phyloP scores from a whole-genome alignment of 2,329 filamentous ascomycete genomes.

The Colletotrichum sp. region DNA sequence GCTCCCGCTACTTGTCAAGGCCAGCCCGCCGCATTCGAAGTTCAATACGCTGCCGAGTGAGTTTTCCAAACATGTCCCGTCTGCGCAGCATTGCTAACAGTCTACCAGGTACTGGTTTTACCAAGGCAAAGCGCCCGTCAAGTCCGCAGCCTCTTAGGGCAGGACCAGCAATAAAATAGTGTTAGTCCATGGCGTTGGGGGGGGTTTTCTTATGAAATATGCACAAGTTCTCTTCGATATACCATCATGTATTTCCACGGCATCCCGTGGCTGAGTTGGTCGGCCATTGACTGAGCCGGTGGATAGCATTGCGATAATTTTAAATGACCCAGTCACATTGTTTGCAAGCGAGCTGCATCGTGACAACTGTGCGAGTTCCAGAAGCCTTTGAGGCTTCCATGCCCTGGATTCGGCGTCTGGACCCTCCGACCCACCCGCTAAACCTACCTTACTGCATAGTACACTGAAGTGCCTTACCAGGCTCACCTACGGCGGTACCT shows the following conservation, averaged over 20 bases:
- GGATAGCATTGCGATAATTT: neutral
- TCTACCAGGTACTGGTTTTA: constrained; percentile 44
- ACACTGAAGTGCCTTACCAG: neutral
- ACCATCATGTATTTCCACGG: constrained; percentile 2
- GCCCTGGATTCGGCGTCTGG: neutral
- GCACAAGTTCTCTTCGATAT: constrained; percentile 1
- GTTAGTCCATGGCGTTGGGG: neutral
- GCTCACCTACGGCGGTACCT: neutral
- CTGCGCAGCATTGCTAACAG: neutral
- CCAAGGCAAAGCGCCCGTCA: constrained; percentile 6
- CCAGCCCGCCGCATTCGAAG: constrained; percentile 66
- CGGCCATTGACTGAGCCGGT: neutral
- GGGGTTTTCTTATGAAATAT: neutral
- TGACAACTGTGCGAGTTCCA: neutral
- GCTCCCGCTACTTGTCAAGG: constrained; percentile 76
- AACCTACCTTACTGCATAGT: neutral
- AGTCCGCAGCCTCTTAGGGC: neutral
- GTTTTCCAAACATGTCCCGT: constrained; percentile 41
- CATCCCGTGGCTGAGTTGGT: neutral
- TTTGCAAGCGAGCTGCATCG: neutral
- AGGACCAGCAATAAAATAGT: neutral
- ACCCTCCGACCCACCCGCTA: neutral
- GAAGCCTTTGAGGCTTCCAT: neutral
- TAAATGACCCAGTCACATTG: neutral
- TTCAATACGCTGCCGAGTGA: constrained; percentile 87